These are phyloP conservation scores for Zoysia matrella DNA, from an alignment of 202 grass and related monocot species.

Conservation along the genomic window DNA sequence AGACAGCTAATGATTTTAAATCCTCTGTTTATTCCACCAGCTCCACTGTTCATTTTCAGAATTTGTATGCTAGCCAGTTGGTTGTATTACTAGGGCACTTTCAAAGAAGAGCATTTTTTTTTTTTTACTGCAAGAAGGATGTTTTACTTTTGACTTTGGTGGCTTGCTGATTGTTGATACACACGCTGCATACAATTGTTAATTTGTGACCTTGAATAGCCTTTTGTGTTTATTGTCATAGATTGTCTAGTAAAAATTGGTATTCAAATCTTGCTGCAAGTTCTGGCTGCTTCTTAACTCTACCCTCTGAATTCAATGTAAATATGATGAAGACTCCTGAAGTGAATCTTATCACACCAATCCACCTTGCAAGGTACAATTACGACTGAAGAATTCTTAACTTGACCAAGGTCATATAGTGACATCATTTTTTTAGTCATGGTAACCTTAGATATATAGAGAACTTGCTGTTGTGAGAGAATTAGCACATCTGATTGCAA, in stretches of 20 bases:
- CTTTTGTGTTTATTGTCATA: background rate
- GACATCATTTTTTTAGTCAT: background rate
- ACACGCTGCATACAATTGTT: background rate
- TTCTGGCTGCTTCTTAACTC: background rate
- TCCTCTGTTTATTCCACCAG: slow-evolving; percentile 39
- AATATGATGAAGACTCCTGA: background rate
- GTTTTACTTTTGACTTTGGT: slow-evolving; percentile 1
- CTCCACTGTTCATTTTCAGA: slow-evolving; percentile 24
- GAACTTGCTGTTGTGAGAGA: background rate
- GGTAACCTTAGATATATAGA: background rate
- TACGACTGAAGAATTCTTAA: background rate
- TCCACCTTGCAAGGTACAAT: background rate
- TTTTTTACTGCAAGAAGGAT: slow-evolving; percentile 23
- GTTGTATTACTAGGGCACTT: slow-evolving; percentile 27
- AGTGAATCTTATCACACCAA: background rate
- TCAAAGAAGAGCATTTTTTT: slow-evolving; percentile 19
- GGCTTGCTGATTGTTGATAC: background rate
- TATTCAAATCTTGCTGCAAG: too few species aligned
- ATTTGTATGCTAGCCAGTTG: slow-evolving; percentile 31
- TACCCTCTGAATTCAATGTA: background rate
- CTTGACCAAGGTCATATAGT: slow-evolving; percentile 2
- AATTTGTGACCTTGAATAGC: background rate
- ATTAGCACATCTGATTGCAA: background rate
- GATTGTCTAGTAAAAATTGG: background rate
- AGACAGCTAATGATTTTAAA: slow-evolving; percentile 26